Evolutionary conservation across 805 yeast species (phyloP).

Genomic region (Nakazawaea wyomingensis): DNA sequence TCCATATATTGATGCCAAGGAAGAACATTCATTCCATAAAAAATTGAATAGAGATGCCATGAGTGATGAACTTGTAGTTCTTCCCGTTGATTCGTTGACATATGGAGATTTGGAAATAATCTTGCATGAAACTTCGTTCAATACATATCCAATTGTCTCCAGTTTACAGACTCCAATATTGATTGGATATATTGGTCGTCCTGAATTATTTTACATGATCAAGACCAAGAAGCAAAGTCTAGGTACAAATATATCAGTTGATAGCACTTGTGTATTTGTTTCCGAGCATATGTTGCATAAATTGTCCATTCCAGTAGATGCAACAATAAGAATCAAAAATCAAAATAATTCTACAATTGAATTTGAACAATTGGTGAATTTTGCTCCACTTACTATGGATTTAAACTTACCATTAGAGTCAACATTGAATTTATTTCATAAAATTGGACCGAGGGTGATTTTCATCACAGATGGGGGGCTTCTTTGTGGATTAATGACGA

Average conservation of each 20-base stretch:
- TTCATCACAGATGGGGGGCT: slow-evolving; percentile 58
- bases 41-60: slow-evolving; percentile 51
- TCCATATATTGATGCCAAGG: slow-evolving; percentile 73
- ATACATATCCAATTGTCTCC: slow-evolving; percentile 52
- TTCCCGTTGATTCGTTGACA: slow-evolving; percentile 33
- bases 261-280: slow-evolving; percentile 20
- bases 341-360: slow-evolving; percentile 12
- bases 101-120: slow-evolving; percentile 29
- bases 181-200: slow-evolving; percentile 40
- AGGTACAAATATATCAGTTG: slow-evolving; percentile 14
- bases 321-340: background rate
- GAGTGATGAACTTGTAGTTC: slow-evolving; percentile 37
- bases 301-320: slow-evolving; percentile 16
- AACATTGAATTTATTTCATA: slow-evolving; percentile 62
- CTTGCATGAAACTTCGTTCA: slow-evolving; percentile 29
- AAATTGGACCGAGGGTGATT: slow-evolving; percentile 74
- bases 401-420: slow-evolving; percentile 51
- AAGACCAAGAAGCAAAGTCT: slow-evolving; percentile 19
- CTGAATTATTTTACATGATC: slow-evolving; percentile 31
- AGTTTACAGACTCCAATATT: slow-evolving; percentile 32
- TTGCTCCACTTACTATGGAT: slow-evolving; percentile 59
- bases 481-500: slow-evolving; percentile 71
- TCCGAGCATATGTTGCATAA: slow-evolving; percentile 6
- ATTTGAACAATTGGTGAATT: slow-evolving; percentile 35
- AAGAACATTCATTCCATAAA: slow-evolving; percentile 52